Evolutionary conservation across 495 filamentous ascomycete genomes (phyloP), one percentile per base, ranked within the genome.

Genomic region (Penicillium arizonense): DNA sequence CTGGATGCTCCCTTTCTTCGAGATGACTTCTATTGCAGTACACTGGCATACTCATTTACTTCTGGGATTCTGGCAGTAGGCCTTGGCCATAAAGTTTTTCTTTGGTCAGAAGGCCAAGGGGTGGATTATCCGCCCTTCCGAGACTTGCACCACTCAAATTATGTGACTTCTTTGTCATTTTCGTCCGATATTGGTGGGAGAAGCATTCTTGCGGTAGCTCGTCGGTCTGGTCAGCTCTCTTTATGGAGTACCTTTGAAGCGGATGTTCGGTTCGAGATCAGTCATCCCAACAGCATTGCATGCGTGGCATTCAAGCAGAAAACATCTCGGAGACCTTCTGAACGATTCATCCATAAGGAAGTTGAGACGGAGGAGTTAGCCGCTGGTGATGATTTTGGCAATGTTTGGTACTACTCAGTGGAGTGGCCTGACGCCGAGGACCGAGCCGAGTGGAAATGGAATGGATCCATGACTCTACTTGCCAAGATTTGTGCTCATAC

Each of bases 21-120:
- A 24, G 94, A 98, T 65, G 95, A 98, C 67, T 98, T 91, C 60
- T 98, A 98, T 64, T 97, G 91, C 70, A 91, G 92, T 0, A 79
- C 91, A 7, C 78, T 98, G 44, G 90, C 94, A 6, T 97, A 97
- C 67, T 95, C 85, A 2, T 69, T 76, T 20, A 86, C 79, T 7
- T 78, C 80, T 32, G 81, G 87, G 30, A 87, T 86, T 12, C 81
- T 98, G 32, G 95, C 91, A 35, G 89, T 96, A 13, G 94, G 90
- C 0, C 81, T 97, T 12, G 82, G 82, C n/a, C 83, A 86, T 42
- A 76, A 83, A 24, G 83, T 98, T 12, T 96, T 95, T 62, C 82
- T 90, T 5, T 98, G 95, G 94, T 92, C 91, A 0, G 92, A 96
- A 62, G 65, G 70, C 36, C 74, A 75, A 40, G 84, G 80, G 5